These are phyloP conservation scores for Podosphaera fusca DNA, from an alignment of 2,329 filamentous ascomycete genomes.

Conservation along the genomic window DNA sequence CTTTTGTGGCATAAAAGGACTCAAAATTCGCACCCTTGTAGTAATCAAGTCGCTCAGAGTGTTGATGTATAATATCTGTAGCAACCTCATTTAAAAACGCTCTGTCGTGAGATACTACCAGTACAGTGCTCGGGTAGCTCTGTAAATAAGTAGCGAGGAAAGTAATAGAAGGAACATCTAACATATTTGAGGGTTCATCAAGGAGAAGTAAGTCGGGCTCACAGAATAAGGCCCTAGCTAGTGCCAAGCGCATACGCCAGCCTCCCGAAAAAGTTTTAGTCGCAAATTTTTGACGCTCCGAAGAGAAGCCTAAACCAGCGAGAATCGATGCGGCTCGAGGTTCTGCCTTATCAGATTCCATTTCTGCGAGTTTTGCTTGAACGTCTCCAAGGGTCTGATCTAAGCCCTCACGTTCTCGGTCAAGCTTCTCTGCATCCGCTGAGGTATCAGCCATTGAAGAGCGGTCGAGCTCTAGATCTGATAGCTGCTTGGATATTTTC, in stretches of 20 bases:
- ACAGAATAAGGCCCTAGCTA: conserved; percentile 90
- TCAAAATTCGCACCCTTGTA: conserved; percentile 96
- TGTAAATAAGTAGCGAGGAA: conserved; percentile 94
- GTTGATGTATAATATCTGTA: conserved; percentile 97
- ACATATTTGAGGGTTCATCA: conserved; percentile 99
- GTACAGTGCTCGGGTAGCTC: conserved; percentile 74
- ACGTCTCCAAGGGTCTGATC: conserved; percentile 82
- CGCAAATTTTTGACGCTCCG: conserved; percentile 73
- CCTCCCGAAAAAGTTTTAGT: conserved; percentile 98
- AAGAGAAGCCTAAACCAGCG: conserved; percentile 86
- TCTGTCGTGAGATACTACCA: conserved; percentile 96
- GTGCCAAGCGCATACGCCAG: conserved; percentile 95
- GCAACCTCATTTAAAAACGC: conserved; percentile 97
- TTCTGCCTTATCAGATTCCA: conserved; percentile 98
- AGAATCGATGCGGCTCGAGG: conserved; percentile 87
- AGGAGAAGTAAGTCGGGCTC: conserved; percentile 88
- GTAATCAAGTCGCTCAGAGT: conserved; percentile 92
- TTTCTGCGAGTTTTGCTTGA: conserved; percentile 77
- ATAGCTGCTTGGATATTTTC: conserved; percentile 57
- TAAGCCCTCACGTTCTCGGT: conserved; percentile 69
- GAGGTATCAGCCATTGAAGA: conserved; percentile 74
- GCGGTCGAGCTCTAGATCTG: conserved; percentile 55
- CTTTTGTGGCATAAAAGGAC: conserved; percentile 89
- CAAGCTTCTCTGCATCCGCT: conserved; percentile 62
- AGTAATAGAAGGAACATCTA: conserved; percentile 98